Evolutionary conservation across 2,329 filamentous ascomycete genomes (phyloP).

Genomic region (Ophiostoma piceae): DNA sequence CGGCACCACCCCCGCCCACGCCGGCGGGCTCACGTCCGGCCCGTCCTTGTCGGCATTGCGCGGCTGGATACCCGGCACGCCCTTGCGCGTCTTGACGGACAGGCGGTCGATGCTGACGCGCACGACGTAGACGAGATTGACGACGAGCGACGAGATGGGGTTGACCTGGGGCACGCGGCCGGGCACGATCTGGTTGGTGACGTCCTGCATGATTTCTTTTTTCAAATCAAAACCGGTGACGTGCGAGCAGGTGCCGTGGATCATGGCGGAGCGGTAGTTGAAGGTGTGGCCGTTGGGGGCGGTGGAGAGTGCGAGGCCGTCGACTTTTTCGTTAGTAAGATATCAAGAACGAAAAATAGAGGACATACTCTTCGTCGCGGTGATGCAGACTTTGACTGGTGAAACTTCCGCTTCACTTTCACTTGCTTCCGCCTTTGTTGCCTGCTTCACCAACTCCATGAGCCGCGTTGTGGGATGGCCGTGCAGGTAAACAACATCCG

Average conservation of each 20-base stretch:
- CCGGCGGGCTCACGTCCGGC: conserved; percentile 18
- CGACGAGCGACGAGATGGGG: conserved; percentile 25
- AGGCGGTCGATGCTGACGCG: conserved; percentile 24
- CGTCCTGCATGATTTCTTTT: conserved; percentile 22
- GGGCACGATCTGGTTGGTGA: conserved; percentile 26
- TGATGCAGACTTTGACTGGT: conserved; percentile 27
- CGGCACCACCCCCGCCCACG: conserved; percentile 26
- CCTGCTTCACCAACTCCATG: conserved; percentile 26
- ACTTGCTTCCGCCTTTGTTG: conserved; percentile 18
- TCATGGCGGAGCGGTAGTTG: conserved; percentile 27
- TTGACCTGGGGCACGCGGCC: conserved; percentile 25
- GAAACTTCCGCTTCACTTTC: not conserved
- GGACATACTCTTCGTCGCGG: conserved; percentile 23
- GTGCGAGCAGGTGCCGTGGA: conserved; percentile 25
- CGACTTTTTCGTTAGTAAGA: conserved; percentile 16
- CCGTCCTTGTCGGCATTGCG: conserved; percentile 24
- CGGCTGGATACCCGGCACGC: conserved; percentile 25
- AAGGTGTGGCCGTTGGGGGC: conserved; percentile 28
- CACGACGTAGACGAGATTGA: conserved; percentile 26
- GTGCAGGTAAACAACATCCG: conserved; percentile 24
- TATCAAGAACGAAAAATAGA: too few relatives aligned
- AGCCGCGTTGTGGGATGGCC: conserved; percentile 26
- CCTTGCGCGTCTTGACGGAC: conserved; percentile 25
- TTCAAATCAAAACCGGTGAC: conserved; percentile 20
- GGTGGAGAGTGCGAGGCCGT: conserved; percentile 26